Percentiles rank a stretch among this genome's conserved stretches.
phyloP scores from a whole-genome alignment of 2,329 filamentous ascomycete species.

The Tolypocladium ovalisporum region DNA sequence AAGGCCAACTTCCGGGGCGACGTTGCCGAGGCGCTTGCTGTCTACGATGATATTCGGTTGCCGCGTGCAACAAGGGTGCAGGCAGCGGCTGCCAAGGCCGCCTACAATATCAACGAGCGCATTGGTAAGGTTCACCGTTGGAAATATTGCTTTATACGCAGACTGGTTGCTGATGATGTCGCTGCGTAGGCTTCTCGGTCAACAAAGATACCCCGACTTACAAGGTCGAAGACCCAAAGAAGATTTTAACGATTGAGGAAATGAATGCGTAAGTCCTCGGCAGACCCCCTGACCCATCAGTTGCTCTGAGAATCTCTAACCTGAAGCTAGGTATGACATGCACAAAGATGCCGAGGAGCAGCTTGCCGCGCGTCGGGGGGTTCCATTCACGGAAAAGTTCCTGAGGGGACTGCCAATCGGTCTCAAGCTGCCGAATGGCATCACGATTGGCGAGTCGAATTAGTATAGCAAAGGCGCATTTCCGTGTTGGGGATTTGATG shows the following conservation, averaged over 20 bases:
- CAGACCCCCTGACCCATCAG: no score
- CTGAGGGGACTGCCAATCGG: constrained; percentile 34
- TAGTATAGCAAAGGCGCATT: background rate
- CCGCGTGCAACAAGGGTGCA: constrained; percentile 46
- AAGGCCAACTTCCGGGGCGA: constrained; percentile 33
- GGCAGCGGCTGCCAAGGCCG: constrained; percentile 43
- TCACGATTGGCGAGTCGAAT: constrained; percentile 18
- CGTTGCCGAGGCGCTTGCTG: constrained; percentile 31
- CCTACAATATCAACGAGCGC: constrained; percentile 51
- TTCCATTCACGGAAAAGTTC: constrained; percentile 25
- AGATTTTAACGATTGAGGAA: constrained; percentile 56
- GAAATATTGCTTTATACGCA: background rate
- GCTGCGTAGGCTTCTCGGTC: constrained; percentile 42
- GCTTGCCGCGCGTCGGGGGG: constrained; percentile 22
- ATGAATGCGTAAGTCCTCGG: constrained; percentile 47
- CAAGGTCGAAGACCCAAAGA: constrained; percentile 49
- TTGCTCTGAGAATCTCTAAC: background rate
- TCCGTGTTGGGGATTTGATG: background rate
- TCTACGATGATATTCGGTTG: constrained; percentile 42
- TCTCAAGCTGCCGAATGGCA: constrained; percentile 36
- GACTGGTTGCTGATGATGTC: background rate
- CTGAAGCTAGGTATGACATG: constrained; percentile 41
- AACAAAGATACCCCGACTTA: constrained; percentile 47
- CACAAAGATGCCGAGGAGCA: constrained; percentile 42
- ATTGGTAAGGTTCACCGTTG: constrained; percentile 30